A percentile compares a stretch with the other conserved stretches of the same genome.
Conservation (phyloP, 768 basidiomycete genomes). For the Trametopsis cervina region DNA sequence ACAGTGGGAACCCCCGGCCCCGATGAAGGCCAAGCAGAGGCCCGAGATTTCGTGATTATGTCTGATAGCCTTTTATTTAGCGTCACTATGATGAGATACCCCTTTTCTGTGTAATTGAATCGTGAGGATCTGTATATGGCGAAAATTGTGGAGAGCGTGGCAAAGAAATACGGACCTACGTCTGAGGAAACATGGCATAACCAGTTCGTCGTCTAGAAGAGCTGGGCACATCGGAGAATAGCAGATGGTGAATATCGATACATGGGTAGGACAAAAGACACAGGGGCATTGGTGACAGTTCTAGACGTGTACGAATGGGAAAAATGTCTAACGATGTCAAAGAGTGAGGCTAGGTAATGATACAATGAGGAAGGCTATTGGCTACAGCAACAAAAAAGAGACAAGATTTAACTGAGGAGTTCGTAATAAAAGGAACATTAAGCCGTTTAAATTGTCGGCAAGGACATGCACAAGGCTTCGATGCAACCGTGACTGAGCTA, state of each 20-base stretch:
- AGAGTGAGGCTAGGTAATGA: not conserved
- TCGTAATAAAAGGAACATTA: not conserved
- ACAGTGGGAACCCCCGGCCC: slow-evolving; percentile 7
- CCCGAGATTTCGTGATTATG: not conserved
- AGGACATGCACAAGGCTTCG: too few relatives aligned
- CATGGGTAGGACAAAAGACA: not conserved
- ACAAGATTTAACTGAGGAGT: not conserved
- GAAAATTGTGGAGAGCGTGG: not conserved
- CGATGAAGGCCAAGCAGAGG: slow-evolving; percentile 4
- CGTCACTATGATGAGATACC: not conserved
- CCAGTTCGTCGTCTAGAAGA: too few relatives aligned
- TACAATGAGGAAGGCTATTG: not conserved
- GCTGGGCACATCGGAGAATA: not conserved
- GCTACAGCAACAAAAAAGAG: not conserved
- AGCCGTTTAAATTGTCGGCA: not conserved
- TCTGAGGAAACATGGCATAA: too few relatives aligned
- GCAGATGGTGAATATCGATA: not conserved
- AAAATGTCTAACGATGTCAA: not conserved
- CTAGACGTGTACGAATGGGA: too few relatives aligned
- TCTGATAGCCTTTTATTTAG: not conserved
- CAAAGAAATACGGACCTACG: too few relatives aligned
- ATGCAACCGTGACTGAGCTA: too few relatives aligned
- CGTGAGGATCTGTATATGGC: not conserved
- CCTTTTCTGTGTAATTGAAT: not conserved
- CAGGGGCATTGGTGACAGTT: too few relatives aligned